Percentiles rank a stretch among this genome's conserved stretches.
These are phyloP conservation scores for Acacia crassicarpa DNA, from an alignment of 306 rosid species.

Conservation along the genomic window DNA sequence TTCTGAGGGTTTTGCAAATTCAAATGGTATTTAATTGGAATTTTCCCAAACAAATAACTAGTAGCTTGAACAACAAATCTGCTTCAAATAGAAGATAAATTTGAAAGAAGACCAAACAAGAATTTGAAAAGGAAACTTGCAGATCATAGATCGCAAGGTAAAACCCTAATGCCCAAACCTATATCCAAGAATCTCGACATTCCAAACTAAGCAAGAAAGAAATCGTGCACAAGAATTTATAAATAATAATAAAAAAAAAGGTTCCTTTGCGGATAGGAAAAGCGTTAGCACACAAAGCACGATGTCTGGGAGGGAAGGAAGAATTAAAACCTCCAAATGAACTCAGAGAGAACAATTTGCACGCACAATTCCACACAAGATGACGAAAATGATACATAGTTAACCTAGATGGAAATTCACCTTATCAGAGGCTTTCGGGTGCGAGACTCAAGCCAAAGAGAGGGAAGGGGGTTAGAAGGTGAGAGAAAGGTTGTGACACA, in stretches of 20 bases:
- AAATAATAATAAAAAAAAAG: neutral
- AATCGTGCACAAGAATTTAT: neutral
- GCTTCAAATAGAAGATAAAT: neutral
- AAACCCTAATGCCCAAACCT: constrained; percentile 35
- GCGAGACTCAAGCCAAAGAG: constrained; percentile 18
- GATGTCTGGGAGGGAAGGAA: neutral
- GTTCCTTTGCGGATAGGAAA: neutral
- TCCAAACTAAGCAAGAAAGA: constrained; percentile 25
- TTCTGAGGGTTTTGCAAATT: too few species aligned
- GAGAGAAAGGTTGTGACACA: neutral
- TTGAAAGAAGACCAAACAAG: constrained; percentile 22
- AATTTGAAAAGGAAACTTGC: constrained; percentile 6
- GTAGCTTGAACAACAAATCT: neutral
- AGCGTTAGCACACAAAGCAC: constrained; percentile 9
- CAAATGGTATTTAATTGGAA: too few species aligned
- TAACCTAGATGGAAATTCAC: constrained; percentile 31
- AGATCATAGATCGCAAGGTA: constrained; percentile 30
- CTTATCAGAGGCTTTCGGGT: constrained; percentile 20
- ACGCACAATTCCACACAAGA: constrained; percentile 11
- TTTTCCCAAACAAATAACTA: neutral
- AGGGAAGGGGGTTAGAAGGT: neutral
- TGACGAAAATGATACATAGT: neutral
- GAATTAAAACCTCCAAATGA: neutral
- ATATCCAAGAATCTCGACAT: constrained; percentile 24
- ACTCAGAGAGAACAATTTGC: constrained; percentile 14